phyloP scores from a whole-genome alignment of 106 monocot species.

The Dendrobium chrysotoxum region DNA sequence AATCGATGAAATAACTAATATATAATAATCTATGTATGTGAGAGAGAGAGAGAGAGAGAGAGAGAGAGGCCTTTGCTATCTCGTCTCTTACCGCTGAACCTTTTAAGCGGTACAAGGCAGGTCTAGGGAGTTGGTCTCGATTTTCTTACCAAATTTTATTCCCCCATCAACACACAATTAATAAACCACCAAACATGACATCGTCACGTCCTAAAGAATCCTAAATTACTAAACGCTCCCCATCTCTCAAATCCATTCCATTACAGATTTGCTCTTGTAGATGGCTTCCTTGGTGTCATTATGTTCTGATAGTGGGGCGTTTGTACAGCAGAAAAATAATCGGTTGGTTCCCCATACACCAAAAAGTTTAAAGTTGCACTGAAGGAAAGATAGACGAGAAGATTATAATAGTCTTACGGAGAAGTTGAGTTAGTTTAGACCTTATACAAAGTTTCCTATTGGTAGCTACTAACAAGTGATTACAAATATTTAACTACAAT shows the following conservation, averaged over 20 bases:
- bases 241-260: not conserved
- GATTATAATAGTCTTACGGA: not conserved
- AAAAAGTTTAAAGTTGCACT: not conserved
- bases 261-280: not conserved
- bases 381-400: not conserved
- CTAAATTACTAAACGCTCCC: conserved; percentile 2
- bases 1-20: no score
- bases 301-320: not conserved
- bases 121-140: not conserved
- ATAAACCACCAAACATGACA: not conserved
- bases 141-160: conserved; percentile 12
- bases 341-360: not conserved
- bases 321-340: not conserved
- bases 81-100: no score
- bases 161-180: not conserved
- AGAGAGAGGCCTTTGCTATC: no score
- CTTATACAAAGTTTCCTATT: not conserved
- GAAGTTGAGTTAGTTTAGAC: not conserved
- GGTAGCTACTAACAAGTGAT: not conserved
- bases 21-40: no score
- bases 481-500: not conserved
- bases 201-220: not conserved
- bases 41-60: no score
- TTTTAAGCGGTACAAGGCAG: not conserved
- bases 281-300: not conserved